A percentile compares a stretch with the other conserved stretches of the same genome.
Conservation (phyloP, 1,284 basidiomycete genomes). For the Xerocomus cyaneibrunnescens region DNA sequence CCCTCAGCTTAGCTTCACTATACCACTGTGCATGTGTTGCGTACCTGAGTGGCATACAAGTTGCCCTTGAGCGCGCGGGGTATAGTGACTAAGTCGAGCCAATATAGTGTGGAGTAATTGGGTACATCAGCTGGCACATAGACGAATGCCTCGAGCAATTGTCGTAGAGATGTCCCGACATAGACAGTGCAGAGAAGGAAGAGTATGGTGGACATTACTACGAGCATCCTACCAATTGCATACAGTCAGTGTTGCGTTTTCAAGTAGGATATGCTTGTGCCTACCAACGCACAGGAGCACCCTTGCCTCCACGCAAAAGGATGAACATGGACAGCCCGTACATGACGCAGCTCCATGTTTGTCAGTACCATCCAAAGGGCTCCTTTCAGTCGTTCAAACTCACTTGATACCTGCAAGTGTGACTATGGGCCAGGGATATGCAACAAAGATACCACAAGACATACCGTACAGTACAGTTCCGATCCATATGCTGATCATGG, state of each 20-base stretch:
- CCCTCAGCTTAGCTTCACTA: neutral
- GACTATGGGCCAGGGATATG: neutral
- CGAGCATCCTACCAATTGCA: neutral
- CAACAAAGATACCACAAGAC: neutral
- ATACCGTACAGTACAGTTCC: conserved; percentile 3
- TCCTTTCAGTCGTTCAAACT: neutral
- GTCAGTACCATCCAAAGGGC: neutral
- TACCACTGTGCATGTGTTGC: neutral
- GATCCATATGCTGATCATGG: conserved; percentile 3
- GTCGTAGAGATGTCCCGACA: neutral
- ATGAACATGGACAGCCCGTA: neutral
- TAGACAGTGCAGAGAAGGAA: conserved; percentile 1
- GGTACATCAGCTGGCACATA: neutral
- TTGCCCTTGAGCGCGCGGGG: neutral
- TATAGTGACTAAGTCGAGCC: no score
- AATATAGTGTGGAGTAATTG: conserved; percentile 1
- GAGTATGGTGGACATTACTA: neutral
- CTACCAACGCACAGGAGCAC: neutral
- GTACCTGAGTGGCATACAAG: neutral
- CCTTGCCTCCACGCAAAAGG: neutral
- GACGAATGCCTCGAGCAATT: neutral
- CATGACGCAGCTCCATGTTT: neutral
- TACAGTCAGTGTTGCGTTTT: neutral
- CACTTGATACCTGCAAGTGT: neutral
- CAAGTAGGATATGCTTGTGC: neutral